A percentile compares a stretch with the other conserved stretches of the same genome.
These are phyloP conservation scores for Lasiodiplodia citricola DNA, from an alignment of 2,329 filamentous ascomycete species.

Conservation along the genomic window DNA sequence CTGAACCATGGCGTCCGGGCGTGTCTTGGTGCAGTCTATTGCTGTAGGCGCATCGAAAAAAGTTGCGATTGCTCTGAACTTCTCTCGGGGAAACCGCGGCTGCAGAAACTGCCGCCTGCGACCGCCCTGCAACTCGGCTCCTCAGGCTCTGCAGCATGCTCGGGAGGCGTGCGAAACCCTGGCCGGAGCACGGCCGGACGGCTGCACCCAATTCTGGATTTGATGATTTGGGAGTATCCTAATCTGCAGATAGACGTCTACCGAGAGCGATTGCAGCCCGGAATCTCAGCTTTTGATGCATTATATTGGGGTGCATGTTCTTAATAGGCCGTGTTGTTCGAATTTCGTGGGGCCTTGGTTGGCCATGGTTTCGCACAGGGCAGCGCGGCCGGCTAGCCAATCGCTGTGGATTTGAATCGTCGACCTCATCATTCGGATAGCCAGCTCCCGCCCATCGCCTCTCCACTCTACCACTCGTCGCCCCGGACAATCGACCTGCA, in stretches of 20 bases:
- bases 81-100: constrained; percentile 20
- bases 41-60: constrained; percentile 29
- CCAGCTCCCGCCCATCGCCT: constrained; percentile 23
- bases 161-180: background rate
- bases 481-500: constrained; percentile 23
- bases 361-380: constrained; percentile 5
- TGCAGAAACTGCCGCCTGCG: background rate
- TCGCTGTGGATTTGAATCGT: constrained; percentile 18
- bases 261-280: too few species aligned
- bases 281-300: background rate
- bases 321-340: background rate
- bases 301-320: background rate
- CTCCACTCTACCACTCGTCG: constrained; percentile 25
- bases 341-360: background rate
- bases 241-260: too few species aligned
- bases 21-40: constrained; percentile 25
- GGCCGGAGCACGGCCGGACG: background rate
- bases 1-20: constrained; percentile 48
- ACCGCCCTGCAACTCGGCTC: constrained; percentile 2
- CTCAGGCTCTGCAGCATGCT: background rate
- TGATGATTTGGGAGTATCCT: too few species aligned
- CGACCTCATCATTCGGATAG: constrained; percentile 13
- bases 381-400: constrained; percentile 6
- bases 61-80: constrained; percentile 28
- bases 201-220: background rate